phyloP scores from a whole-genome alignment of 1,284 basidiomycete species.

The Vanrija pseudolonga region DNA sequence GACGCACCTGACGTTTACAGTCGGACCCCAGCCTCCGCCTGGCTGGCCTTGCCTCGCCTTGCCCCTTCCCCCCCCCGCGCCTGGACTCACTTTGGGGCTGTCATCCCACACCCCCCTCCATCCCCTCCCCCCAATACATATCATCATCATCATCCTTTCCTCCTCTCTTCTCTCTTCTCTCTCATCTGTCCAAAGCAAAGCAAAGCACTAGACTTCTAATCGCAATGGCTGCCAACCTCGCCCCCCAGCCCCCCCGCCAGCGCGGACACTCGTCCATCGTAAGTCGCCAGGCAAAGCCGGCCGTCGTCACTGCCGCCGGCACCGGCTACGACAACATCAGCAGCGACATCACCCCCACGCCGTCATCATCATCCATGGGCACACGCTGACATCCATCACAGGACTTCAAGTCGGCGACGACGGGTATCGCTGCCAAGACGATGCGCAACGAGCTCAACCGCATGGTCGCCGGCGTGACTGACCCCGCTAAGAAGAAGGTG shows the following conservation, averaged over 20 bases:
- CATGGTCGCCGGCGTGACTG: slow-evolving; percentile 79
- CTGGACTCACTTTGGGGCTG: no score
- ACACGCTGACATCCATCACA: slow-evolving; percentile 7
- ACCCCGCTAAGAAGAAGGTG: slow-evolving; percentile 78
- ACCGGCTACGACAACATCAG: not conserved
- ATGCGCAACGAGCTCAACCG: slow-evolving; percentile 98
- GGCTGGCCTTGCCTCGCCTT: no score
- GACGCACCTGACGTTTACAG: no score
- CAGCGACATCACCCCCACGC: not conserved
- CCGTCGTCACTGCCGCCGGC: not conserved
- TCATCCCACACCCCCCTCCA: no score
- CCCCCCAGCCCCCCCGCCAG: slow-evolving; percentile 39
- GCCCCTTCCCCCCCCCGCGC: no score
- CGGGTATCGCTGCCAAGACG: slow-evolving; percentile 92
- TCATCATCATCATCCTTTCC: not conserved
- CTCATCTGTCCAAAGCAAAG: not conserved
- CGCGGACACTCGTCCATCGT: slow-evolving; percentile 51
- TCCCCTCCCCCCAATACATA: not conserved
- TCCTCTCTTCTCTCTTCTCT: not conserved
- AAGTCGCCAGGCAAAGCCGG: slow-evolving; percentile 13
- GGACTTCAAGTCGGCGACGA: slow-evolving; percentile 96
- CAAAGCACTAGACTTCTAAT: not conserved
- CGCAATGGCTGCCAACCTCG: slow-evolving; percentile 25
- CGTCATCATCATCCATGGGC: not conserved
- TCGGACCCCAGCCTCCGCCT: no score